A percentile compares a stretch with the other conserved stretches of the same genome.
These are phyloP conservation scores for Liquidambar formosana DNA, from an alignment of 164 flowering plant genomes.

Conservation along the genomic window DNA sequence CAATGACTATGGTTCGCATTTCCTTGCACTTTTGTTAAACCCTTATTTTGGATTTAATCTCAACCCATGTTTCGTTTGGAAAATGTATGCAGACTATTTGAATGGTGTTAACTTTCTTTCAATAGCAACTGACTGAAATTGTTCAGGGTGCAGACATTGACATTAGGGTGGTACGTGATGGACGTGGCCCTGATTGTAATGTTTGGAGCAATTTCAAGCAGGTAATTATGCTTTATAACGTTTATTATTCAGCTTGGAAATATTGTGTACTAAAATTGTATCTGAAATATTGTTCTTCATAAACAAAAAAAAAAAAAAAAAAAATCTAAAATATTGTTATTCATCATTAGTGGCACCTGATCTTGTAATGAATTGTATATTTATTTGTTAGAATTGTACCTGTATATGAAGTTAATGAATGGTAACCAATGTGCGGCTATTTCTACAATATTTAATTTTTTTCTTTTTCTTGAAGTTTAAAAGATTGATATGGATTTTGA, in stretches of 20 bases:
- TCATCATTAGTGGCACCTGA: neutral
- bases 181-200: constrained; percentile 95
- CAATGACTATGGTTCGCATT: constrained; percentile 86
- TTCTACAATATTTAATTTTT: neutral
- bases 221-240: constrained; percentile 38
- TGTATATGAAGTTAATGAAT: no score
- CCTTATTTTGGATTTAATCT: constrained; percentile 6
- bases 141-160: constrained; percentile 99
- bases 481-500: neutral
- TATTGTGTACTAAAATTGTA: neutral
- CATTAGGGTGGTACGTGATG: constrained; percentile 96
- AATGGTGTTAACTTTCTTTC: neutral
- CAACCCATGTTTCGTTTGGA: neutral
- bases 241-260: neutral
- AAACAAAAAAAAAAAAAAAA: no score
- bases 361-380: neutral
- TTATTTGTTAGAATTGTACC: no score
- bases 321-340: no score
- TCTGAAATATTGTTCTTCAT: neutral
- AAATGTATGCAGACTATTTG: constrained; percentile 1
- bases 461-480: neutral
- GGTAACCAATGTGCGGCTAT: no score
- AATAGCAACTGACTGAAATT: constrained; percentile 17
- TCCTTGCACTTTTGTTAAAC: constrained; percentile 1
- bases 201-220: constrained; percentile 99